phyloP scores from a whole-genome alignment of 2,329 filamentous ascomycete genomes.

The Calycina herbarum region DNA sequence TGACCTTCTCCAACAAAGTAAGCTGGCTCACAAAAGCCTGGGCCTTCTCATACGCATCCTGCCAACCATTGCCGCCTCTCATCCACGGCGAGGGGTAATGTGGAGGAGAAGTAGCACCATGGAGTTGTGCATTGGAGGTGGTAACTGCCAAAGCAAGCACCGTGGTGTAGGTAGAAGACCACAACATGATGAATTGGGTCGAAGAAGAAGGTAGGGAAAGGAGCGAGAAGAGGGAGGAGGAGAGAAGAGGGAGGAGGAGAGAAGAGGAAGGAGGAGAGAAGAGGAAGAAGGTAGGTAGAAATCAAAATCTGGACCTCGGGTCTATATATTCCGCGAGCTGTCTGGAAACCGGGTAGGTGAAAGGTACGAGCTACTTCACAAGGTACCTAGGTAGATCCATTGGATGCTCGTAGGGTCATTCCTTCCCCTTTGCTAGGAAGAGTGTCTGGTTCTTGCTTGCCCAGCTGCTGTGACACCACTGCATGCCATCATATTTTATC shows the following conservation, averaged over 20 bases:
- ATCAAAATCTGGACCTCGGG: neutral
- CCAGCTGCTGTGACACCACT: neutral
- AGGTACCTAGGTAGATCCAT: neutral
- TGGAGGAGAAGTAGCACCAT: conserved; percentile 29
- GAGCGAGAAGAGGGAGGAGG: conserved; percentile 5
- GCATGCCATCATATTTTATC: neutral
- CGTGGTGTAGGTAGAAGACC: conserved; percentile 22
- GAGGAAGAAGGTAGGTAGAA: neutral
- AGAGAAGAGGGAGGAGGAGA: neutral
- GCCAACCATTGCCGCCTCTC: conserved; percentile 51
- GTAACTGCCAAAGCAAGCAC: conserved; percentile 24
- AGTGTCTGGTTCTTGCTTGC: neutral
- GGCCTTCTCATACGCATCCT: conserved; percentile 69
- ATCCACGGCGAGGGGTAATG: conserved; percentile 40
- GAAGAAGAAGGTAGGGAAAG: conserved; percentile 1
- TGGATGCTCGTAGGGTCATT: neutral
- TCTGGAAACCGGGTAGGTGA: neutral
- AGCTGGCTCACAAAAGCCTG: conserved; percentile 68
- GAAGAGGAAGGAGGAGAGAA: conserved; percentile 7
- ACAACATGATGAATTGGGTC: conserved; percentile 24
- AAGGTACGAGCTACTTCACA: neutral
- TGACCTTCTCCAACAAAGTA: conserved; percentile 85
- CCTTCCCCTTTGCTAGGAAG: neutral
- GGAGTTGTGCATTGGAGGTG: conserved; percentile 27
- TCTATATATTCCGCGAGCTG: conserved; percentile 13